Evolutionary conservation across 2,329 filamentous ascomycete genomes (phyloP).

Genomic region (Colletotrichum sp.): DNA sequence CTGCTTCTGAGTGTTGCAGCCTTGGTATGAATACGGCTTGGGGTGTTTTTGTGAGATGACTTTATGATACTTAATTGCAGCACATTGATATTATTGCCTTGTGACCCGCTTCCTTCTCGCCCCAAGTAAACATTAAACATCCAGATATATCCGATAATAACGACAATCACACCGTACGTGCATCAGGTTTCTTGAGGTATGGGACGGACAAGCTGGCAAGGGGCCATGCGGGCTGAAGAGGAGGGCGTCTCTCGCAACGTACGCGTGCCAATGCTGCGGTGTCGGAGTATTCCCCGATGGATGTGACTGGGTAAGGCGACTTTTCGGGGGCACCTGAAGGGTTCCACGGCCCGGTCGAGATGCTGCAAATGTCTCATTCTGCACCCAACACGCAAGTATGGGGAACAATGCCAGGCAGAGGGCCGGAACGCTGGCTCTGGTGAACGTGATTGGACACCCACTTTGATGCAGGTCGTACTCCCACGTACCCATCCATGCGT

Average conservation of each 20-base stretch:
- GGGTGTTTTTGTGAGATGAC: not conserved
- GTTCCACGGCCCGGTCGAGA: not conserved
- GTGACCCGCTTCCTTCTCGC: not conserved
- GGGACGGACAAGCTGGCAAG: not conserved
- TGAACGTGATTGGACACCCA: not conserved
- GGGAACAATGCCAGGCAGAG: not conserved
- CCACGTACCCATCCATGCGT: not conserved
- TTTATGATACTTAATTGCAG: not conserved
- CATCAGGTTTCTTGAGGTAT: not conserved
- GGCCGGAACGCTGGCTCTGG: not conserved
- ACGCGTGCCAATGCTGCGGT: not conserved
- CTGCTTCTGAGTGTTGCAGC: constrained; percentile 23
- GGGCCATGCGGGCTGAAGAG: not conserved
- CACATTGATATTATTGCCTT: not conserved
- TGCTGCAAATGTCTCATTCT: constrained; percentile 20
- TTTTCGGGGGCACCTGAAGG: not conserved
- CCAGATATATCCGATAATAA: not conserved
- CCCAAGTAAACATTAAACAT: not conserved
- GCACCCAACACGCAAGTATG: not conserved
- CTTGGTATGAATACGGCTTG: constrained; percentile 23
- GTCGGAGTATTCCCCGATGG: not conserved
- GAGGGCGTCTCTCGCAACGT: not conserved
- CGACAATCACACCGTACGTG: not conserved
- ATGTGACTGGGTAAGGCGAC: not conserved
- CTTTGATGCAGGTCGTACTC: not conserved